Base-by-base conservation (phyloP, 2,329 filamentous ascomycete genomes). In the Coccinonectria pachysandricola region DNA sequence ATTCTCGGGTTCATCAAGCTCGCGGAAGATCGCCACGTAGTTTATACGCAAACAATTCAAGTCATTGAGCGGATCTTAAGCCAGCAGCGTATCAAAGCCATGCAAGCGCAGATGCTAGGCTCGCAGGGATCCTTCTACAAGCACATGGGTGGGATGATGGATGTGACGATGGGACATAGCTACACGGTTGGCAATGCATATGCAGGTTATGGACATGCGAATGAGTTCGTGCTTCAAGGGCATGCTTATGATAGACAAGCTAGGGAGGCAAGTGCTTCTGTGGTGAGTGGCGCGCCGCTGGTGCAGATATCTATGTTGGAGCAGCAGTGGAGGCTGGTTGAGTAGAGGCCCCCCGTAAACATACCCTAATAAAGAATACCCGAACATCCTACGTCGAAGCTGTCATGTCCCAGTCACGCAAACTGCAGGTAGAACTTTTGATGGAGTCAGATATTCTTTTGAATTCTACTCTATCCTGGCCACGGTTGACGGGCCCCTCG, bases 401-500 rank as follows among this genome's bases (percentile, higher is more conserved):
- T n/a, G n/a, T n/a, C n/a, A n/a, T n/a, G n/a, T n/a, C n/a, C n/a
- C n/a, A n/a, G n/a, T n/a, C n/a, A n/a, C n/a, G n/a, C n/a, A n/a
- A n/a, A n/a, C n/a, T n/a, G n/a, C n/a, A n/a, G n/a, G n/a, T n/a
- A n/a, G n/a, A n/a, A 29, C 12, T 15, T 5, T 28, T 19, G 25
- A 18, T 30, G 40, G 35, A 31, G 26, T 35, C 27, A 36, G 30
- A 25, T 28, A 31, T 30, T 32, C 32, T 42, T 33, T 45, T 37
- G 29, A 41, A 42, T 23, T 37, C 42, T 37, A 45, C 43, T 45
- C 40, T 46, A 39, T 42, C 42, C 32, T 37, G 49, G 48, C 56
- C 58, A 45, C 57, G 59, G 59, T 62, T 62, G 59, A 62, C 56
- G 59, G 56, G 56, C 50, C 46, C 34, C 36, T 19, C 7, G 17